Evolutionary conservation across 2,329 filamentous ascomycete genomes (phyloP).

Genomic region (Fusarium verrucosum): DNA sequence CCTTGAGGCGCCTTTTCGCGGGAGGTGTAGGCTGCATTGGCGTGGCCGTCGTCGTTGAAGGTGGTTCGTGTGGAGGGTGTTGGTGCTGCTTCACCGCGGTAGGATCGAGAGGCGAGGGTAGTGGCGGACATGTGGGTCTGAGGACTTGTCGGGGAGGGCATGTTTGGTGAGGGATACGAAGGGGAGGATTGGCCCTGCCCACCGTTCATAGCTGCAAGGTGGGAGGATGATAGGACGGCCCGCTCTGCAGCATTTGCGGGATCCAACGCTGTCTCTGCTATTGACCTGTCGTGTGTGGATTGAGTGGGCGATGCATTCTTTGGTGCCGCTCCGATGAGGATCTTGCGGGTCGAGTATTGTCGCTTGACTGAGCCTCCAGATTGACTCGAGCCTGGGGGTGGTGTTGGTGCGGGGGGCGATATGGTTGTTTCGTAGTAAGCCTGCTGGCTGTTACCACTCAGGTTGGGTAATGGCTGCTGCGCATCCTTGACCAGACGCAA

Average conservation of each 20-base stretch:
- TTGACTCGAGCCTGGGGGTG: conserved; percentile 61
- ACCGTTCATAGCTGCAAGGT: conserved; percentile 75
- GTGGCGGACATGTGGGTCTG: conserved; percentile 62
- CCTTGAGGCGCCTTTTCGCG: conserved; percentile 47
- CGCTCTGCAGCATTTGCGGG: conserved; percentile 74
- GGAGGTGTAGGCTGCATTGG: conserved; percentile 40
- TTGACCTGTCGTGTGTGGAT: conserved; percentile 71
- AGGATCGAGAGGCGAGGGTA: conserved; percentile 69
- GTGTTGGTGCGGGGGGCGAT: conserved; percentile 67
- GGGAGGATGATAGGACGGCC: conserved; percentile 72
- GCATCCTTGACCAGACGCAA: conserved; percentile 91
- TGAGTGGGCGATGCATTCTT: conserved; percentile 81
- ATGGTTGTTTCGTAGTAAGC: conserved; percentile 61
- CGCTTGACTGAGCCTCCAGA: conserved; percentile 66
- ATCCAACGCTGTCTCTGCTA: conserved; percentile 72
- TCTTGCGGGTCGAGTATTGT: conserved; percentile 79
- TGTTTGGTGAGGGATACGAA: conserved; percentile 70
- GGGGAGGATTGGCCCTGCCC: conserved; percentile 63
- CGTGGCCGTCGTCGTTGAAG: conserved; percentile 61
- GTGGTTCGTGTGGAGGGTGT: conserved; percentile 65
- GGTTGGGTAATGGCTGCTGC: conserved; percentile 80
- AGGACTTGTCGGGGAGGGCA: conserved; percentile 76
- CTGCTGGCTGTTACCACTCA: conserved; percentile 51
- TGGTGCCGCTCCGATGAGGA: conserved; percentile 75
- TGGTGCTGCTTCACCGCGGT: conserved; percentile 64